Base-by-base conservation (phyloP, 192 early-diverging fungal species). In the Coemansia reversa region DNA sequence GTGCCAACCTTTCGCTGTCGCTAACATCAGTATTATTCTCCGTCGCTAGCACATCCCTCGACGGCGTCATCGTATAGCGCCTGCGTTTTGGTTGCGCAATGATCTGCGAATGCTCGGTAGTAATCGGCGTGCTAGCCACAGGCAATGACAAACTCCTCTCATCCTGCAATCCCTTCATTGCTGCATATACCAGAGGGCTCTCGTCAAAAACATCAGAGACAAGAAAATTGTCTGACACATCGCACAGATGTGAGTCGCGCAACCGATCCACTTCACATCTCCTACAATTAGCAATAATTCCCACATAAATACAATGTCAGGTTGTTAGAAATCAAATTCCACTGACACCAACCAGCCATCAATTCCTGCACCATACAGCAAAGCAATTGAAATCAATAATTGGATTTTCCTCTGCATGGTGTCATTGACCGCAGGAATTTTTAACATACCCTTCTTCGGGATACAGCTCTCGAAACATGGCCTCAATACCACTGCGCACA, bases 131-230 rank as follows among this genome's bases (percentile, higher is more conserved):
- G 24, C 9, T 28, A 27, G 51, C 51, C 22, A 7, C 6, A 3
- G 0, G 22, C 51, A 14, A 7, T 24, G 23, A 25, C 25, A 27
- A 18, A 60, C n/a, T 22, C 8, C 35, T 22, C 59, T 60, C 25
- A 25, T 19, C 59, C 59, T 27, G 18, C 29, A 79, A 54, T 9
- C 35, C 77, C 11, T 56, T 47, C 77, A 79, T 79, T 12, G 64
- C 70, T 0, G 77, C 77, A 62, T 70, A 79, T 11, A 79, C 70
- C 4, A 58, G 47, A 2, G 68, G 71, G 62, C 77, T 74, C 14
- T 79, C 77, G 60, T 79, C 77, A 65, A 79, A 79, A 8, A 74
- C 71, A 6, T 79, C 77, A 0, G 77, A 66, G 12, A 79, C 71
- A 52, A 71, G 20, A 53, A 67, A 79, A 16, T 79, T 65, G 62